Percentiles rank a stretch among this genome's conserved stretches.
phyloP scores from a whole-genome alignment of 2,329 filamentous ascomycete genomes.

The Ophiostoma sp. region DNA sequence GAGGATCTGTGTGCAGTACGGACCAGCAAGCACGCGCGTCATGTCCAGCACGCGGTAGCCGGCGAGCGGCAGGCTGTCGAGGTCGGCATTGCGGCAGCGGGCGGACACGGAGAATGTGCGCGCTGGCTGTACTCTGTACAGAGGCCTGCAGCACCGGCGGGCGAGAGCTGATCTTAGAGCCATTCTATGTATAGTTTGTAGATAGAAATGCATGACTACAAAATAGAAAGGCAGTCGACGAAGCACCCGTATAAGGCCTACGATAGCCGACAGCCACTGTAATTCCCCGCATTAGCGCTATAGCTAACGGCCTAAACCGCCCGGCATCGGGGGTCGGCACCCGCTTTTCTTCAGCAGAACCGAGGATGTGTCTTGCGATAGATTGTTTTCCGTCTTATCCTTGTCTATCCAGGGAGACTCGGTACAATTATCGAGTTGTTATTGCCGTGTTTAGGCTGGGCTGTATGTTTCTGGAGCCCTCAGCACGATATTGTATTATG shows the following conservation, averaged over 20 bases:
- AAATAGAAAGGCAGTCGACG: not conserved
- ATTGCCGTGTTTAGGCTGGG: too few relatives aligned
- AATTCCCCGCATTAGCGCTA: not conserved
- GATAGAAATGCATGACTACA: not conserved
- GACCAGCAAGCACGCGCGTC: constrained; percentile 94
- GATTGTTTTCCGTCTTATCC: too few relatives aligned
- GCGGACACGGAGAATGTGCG: constrained; percentile 2
- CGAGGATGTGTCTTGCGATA: not conserved
- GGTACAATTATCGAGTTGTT: too few relatives aligned
- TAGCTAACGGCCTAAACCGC: not conserved
- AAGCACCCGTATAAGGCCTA: not conserved
- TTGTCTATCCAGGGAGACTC: too few relatives aligned
- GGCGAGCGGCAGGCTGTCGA: constrained; percentile 57
- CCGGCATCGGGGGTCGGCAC: constrained; percentile 10
- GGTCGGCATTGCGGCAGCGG: constrained; percentile 9
- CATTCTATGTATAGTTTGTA: not conserved
- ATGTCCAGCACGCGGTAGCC: constrained; percentile 91
- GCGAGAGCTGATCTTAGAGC: not conserved
- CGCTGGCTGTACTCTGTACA: not conserved
- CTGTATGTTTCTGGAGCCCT: too few relatives aligned
- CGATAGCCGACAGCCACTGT: constrained; percentile 5
- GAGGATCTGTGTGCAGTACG: constrained; percentile 94
- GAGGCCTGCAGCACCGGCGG: not conserved
- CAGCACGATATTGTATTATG: not conserved
- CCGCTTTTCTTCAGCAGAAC: constrained; percentile 12